Conservation (phyloP, 331 rosid species). For the Malus hybrid region DNA sequence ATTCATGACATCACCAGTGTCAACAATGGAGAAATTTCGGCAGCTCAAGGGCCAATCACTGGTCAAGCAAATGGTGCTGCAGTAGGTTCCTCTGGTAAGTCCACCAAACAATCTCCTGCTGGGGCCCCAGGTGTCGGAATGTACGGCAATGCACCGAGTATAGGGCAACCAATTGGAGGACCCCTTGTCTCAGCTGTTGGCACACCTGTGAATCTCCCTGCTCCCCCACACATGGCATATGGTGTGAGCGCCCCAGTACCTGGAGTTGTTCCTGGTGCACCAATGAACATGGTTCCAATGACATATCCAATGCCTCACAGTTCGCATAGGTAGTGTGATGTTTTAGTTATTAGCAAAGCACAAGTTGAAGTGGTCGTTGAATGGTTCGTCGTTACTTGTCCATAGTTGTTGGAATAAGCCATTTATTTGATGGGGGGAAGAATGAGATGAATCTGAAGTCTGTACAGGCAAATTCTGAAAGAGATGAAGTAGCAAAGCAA, state of each 20-base stretch:
- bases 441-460: conserved; percentile 5
- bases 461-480: conserved; percentile 20
- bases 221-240: conserved; percentile 53
- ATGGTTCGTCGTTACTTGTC: conserved; percentile 23
- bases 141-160: conserved; percentile 50
- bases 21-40: conserved; percentile 50
- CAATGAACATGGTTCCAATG: conserved; percentile 63
- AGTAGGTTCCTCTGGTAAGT: conserved; percentile 44
- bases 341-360: conserved; percentile 21
- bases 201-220: conserved; percentile 63
- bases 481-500: conserved; percentile 2
- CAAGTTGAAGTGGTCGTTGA: conserved; percentile 16
- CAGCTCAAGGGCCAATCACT: conserved; percentile 67
- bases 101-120: conserved; percentile 42
- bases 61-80: conserved; percentile 68
- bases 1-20: conserved; percentile 88
- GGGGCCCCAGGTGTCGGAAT: conserved; percentile 49
- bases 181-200: conserved; percentile 80
- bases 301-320: conserved; percentile 64
- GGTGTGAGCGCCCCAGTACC: conserved; percentile 57
- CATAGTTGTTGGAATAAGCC: conserved; percentile 32
- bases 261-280: conserved; percentile 67
- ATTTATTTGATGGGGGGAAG: conserved; percentile 12
- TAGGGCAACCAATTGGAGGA: conserved; percentile 82
- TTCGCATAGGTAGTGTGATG: conserved; percentile 56